phyloP scores from a whole-genome alignment of 1,139 yeast genomes.

The Sugiyamaella neomexicana region DNA sequence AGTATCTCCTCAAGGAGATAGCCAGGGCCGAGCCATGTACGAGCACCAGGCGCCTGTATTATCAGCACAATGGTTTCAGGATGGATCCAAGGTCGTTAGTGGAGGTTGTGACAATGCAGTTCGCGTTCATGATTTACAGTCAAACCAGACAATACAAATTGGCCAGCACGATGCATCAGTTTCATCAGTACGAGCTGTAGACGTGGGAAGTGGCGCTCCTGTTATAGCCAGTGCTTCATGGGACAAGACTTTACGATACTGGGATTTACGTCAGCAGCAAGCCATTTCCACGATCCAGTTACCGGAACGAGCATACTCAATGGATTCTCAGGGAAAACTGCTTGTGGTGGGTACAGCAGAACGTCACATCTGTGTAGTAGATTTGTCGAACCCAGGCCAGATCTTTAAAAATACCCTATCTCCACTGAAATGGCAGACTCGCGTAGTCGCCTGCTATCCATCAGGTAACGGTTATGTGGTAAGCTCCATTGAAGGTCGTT shows the following conservation, averaged over 20 bases:
- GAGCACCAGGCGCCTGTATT: conserved; percentile 91
- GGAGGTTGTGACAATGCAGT: conserved; percentile 96
- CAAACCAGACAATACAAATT: conserved; percentile 79
- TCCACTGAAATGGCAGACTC: conserved; percentile 91
- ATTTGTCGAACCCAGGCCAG: conserved; percentile 74
- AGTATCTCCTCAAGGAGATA: conserved; percentile 59
- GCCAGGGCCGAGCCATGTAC: conserved; percentile 84
- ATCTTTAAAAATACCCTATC: conserved; percentile 73
- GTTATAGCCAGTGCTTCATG: conserved; percentile 92
- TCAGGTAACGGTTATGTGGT: conserved; percentile 90
- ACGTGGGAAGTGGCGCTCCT: conserved; percentile 62
- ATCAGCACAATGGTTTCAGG: conserved; percentile 76
- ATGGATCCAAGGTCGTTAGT: conserved; percentile 83
- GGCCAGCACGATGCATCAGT: conserved; percentile 89
- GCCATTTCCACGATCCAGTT: conserved; percentile 79
- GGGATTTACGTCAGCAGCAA: conserved; percentile 88
- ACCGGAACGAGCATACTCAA: conserved; percentile 88
- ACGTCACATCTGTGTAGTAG: conserved; percentile 73
- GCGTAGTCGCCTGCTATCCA: conserved; percentile 79
- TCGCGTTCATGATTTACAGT: conserved; percentile 74
- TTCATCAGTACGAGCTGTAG: conserved; percentile 69
- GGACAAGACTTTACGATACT: conserved; percentile 92
- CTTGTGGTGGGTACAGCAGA: conserved; percentile 94
- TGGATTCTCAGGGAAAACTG: conserved; percentile 80
- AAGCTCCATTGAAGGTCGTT: conserved; percentile 93